Evolutionary conservation across 768 basidiomycete species (phyloP).

Genomic region (Boletus sensibilis): DNA sequence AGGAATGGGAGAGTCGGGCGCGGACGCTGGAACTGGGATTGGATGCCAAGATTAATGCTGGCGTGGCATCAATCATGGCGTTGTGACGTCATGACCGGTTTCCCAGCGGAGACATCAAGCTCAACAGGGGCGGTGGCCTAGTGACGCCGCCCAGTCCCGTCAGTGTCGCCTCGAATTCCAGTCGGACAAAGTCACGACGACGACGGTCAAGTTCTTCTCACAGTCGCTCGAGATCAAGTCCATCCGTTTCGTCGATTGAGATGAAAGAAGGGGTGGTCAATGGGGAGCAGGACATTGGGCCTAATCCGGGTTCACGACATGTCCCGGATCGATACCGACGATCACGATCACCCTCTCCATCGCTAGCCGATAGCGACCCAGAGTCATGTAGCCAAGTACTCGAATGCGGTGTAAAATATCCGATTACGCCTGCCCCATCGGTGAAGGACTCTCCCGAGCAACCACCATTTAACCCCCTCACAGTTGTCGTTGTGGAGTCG

Average conservation of each 20-base stretch:
- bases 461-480: slow-evolving; percentile 5
- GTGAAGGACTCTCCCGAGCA: slow-evolving; percentile 31
- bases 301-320: slow-evolving; percentile 22
- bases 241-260: slow-evolving; percentile 34
- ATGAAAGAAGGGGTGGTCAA: slow-evolving; percentile 31
- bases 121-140: slow-evolving; percentile 45
- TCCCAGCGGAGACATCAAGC: slow-evolving; percentile 32
- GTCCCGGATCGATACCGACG: slow-evolving; percentile 23
- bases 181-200: slow-evolving; percentile 38
- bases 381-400: slow-evolving; percentile 22
- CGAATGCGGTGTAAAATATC: slow-evolving; percentile 24
- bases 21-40: slow-evolving; percentile 53
- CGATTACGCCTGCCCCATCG: slow-evolving; percentile 31
- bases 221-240: slow-evolving; percentile 38
- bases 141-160: slow-evolving; percentile 78
- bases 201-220: slow-evolving; percentile 44
- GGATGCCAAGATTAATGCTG: slow-evolving; percentile 41
- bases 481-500: slow-evolving; percentile 12
- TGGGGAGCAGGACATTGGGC: slow-evolving; percentile 16
- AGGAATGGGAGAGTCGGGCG: slow-evolving; percentile 76
- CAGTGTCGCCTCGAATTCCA: slow-evolving; percentile 64
- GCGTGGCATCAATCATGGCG: slow-evolving; percentile 29
- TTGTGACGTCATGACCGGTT: slow-evolving; percentile 40
- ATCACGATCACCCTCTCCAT: slow-evolving; percentile 32
- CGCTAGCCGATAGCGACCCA: slow-evolving; percentile 31